A percentile compares a stretch with the other conserved stretches of the same genome.
phyloP scores from a whole-genome alignment of 345 rosid species.

The Lepidium africanum region DNA sequence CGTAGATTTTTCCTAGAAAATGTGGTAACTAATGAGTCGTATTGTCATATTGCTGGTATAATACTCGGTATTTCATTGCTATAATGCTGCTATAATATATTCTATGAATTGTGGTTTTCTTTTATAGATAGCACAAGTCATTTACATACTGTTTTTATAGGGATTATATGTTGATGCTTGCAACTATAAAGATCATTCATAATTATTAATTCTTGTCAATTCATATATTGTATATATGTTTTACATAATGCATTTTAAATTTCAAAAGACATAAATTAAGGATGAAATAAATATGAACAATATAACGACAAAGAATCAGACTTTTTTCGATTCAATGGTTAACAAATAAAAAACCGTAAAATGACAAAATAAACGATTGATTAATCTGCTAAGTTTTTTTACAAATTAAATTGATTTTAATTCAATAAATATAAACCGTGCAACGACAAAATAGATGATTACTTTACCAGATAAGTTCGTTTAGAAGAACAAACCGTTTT shows the following conservation, averaged over 20 bases:
- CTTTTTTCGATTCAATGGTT: not conserved
- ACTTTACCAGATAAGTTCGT: not conserved
- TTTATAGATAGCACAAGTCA: not conserved
- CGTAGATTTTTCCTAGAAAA: not conserved
- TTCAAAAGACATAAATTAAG: not conserved
- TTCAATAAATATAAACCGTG: not conserved
- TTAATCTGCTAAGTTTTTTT: not conserved
- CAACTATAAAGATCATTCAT: not conserved
- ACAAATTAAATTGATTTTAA: not conserved
- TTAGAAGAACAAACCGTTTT: too few species aligned
- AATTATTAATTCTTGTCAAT: not conserved
- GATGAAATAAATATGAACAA: not conserved
- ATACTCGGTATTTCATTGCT: not conserved
- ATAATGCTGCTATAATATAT: too few species aligned
- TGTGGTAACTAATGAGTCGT: not conserved
- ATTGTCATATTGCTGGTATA: not conserved
- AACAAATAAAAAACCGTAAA: not conserved
- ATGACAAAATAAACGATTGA: not conserved
- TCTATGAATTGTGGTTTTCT: not conserved
- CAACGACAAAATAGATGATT: not conserved
- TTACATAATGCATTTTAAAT: not conserved
- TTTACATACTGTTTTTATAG: not conserved
- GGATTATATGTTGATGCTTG: not conserved
- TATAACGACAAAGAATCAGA: not conserved
- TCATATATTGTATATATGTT: not conserved